Conservation (phyloP, 2,329 filamentous ascomycete species). For the Aspergillus terreus region DNA sequence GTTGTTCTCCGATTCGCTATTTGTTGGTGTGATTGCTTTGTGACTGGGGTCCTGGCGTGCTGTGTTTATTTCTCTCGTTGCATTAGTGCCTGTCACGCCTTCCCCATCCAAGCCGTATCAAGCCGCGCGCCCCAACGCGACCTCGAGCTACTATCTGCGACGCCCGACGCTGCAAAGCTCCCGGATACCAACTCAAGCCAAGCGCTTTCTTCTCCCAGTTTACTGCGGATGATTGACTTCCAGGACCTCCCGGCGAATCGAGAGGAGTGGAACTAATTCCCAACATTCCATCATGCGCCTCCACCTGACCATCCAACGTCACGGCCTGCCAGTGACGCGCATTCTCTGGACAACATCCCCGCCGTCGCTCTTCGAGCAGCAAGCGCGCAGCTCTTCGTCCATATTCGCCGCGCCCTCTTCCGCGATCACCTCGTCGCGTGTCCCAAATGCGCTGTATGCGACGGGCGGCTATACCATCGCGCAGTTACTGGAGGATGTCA, state of each 20-base stretch:
- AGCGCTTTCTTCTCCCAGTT: too few species aligned
- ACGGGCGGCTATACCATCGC: constrained; percentile 65
- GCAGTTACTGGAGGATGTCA: constrained; percentile 72
- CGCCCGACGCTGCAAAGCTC: too few species aligned
- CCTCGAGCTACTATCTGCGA: not conserved
- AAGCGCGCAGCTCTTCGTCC: constrained; percentile 13
- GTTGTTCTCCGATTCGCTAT: not conserved
- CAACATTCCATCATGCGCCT: constrained; percentile 58
- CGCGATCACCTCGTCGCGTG: constrained; percentile 29
- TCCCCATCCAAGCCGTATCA: not conserved
- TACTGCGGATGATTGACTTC: not conserved
- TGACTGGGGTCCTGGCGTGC: not conserved
- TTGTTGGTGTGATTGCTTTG: not conserved
- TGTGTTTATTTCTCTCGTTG: not conserved
- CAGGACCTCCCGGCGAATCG: not conserved
- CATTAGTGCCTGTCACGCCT: not conserved
- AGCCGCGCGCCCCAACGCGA: not conserved
- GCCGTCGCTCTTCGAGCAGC: constrained; percentile 34
- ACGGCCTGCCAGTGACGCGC: constrained; percentile 67
- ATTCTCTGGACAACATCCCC: constrained; percentile 66
- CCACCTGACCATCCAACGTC: constrained; percentile 67
- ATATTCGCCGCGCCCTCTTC: constrained; percentile 27
- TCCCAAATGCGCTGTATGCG: constrained; percentile 33
- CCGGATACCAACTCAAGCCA: too few species aligned
- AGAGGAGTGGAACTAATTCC: not conserved